These are phyloP conservation scores for Ophiostoma montium DNA, from an alignment of 2,329 filamentous ascomycete species.

Conservation along the genomic window DNA sequence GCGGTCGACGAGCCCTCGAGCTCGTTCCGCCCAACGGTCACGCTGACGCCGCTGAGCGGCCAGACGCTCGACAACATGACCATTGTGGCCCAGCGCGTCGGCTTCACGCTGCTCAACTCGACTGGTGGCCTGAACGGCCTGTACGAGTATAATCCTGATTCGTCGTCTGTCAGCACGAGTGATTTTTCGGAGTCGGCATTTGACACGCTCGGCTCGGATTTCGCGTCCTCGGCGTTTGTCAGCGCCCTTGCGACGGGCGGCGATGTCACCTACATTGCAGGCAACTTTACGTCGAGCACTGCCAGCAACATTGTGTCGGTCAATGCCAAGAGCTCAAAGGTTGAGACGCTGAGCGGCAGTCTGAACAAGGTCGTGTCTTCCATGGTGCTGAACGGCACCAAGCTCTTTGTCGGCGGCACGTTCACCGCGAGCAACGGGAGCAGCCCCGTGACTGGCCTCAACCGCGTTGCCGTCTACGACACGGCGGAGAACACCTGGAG, in stretches of 20 bases:
- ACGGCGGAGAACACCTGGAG: constrained; percentile 55
- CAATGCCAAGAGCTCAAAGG: constrained; percentile 43
- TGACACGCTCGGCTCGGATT: constrained; percentile 58
- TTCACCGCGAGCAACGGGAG: constrained; percentile 66
- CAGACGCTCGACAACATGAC: constrained; percentile 50
- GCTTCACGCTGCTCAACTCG: constrained; percentile 59
- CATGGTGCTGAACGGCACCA: constrained; percentile 51
- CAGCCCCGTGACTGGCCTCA: constrained; percentile 48
- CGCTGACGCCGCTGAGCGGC: constrained; percentile 52
- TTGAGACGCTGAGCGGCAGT: constrained; percentile 52
- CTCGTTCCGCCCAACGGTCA: constrained; percentile 69
- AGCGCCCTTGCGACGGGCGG: constrained; percentile 51
- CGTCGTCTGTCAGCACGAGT: constrained; percentile 40
- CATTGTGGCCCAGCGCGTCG: constrained; percentile 79
- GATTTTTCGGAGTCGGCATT: constrained; percentile 60
- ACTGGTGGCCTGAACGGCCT: constrained; percentile 76
- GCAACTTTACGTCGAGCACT: constrained; percentile 61
- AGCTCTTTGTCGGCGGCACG: constrained; percentile 68
- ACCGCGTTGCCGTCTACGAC: constrained; percentile 65
- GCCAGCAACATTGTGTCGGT: constrained; percentile 69
- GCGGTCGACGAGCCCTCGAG: constrained; percentile 61
- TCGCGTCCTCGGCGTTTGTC: constrained; percentile 54
- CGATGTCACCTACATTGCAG: constrained; percentile 60
- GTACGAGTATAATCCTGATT: constrained; percentile 69
- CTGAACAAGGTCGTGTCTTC: constrained; percentile 66